Conservation (phyloP, 2,329 filamentous ascomycete species). For the Ceratocystis variospora region DNA sequence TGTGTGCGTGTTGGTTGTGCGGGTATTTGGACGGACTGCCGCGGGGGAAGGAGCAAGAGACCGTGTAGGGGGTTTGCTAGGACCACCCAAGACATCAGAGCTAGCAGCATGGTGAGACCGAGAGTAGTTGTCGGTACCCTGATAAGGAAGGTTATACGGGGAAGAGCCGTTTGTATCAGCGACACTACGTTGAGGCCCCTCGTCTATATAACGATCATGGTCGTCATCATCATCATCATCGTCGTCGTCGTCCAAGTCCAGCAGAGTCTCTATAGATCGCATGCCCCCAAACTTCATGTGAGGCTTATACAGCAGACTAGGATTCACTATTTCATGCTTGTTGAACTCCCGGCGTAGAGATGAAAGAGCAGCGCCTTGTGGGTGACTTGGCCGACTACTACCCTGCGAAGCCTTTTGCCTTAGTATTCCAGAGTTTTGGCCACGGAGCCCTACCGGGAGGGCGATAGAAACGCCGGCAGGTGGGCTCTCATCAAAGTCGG, state of each 20-base stretch:
- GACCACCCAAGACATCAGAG: slow-evolving; percentile 8
- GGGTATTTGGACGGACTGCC: slow-evolving; percentile 5
- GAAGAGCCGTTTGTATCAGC: slow-evolving; percentile 6
- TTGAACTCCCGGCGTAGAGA: slow-evolving; percentile 16
- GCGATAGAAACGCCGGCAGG: slow-evolving; percentile 6
- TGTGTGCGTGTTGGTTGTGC: slow-evolving; percentile 4
- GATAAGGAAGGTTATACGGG: slow-evolving; percentile 8
- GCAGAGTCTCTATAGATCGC: slow-evolving; percentile 13
- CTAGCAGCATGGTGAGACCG: slow-evolving; percentile 11
- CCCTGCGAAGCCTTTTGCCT: slow-evolving; percentile 12
- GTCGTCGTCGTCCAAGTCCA: slow-evolving; percentile 15
- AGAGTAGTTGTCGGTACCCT: slow-evolving; percentile 5
- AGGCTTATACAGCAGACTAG: not conserved
- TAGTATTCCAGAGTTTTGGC: not conserved
- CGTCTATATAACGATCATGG: not conserved
- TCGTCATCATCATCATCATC: slow-evolving; percentile 6
- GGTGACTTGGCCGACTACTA: slow-evolving; percentile 5
- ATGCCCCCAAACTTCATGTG: slow-evolving; percentile 4
- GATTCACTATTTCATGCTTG: slow-evolving; percentile 11
- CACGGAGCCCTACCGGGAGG: slow-evolving; percentile 3
- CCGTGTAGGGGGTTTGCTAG: not conserved
- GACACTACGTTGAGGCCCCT: not conserved
- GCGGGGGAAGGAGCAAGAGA: slow-evolving; percentile 2
- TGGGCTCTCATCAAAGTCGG: slow-evolving; percentile 2
- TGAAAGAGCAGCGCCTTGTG: slow-evolving; percentile 11